Conservation (phyloP, 2,329 filamentous ascomycete genomes). For the Huntiella decipiens region DNA sequence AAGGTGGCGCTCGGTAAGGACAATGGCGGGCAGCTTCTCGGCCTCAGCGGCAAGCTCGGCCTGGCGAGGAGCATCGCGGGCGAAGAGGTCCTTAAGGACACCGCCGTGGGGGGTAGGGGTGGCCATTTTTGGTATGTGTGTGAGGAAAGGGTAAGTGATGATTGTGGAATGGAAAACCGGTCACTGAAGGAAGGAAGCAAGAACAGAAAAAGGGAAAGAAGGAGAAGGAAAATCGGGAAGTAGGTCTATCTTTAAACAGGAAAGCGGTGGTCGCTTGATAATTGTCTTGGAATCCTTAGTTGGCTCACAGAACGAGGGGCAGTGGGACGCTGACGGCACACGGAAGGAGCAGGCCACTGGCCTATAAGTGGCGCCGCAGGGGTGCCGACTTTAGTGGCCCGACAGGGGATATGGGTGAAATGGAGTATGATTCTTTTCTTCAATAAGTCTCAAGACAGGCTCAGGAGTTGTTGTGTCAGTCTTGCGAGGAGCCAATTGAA, state of each 20-base stretch:
- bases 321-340: slow-evolving; percentile 1
- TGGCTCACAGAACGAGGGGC: slow-evolving; percentile 1
- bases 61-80: slow-evolving; percentile 72
- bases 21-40: slow-evolving; percentile 66
- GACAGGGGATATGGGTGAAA: neutral
- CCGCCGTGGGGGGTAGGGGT: slow-evolving; percentile 62
- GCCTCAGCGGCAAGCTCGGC: slow-evolving; percentile 65
- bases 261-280: slow-evolving; percentile 2
- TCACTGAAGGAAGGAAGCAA: slow-evolving; percentile 10
- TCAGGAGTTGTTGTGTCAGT: too few relatives aligned
- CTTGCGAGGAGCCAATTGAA: too few relatives aligned
- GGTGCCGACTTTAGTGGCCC: neutral
- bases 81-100: slow-evolving; percentile 92
- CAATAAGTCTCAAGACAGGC: too few relatives aligned
- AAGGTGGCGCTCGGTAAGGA: slow-evolving; percentile 81
- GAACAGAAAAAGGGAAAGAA: slow-evolving; percentile 10
- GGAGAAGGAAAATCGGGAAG: neutral
- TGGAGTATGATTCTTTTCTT: too few relatives aligned
- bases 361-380: slow-evolving; percentile 3
- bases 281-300: neutral
- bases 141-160: neutral
- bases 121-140: slow-evolving; percentile 29
- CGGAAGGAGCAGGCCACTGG: slow-evolving; percentile 4
- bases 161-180: neutral
- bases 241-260: too few relatives aligned